Conservation (phyloP, 345 rosid genomes). For the Rhizophora apiculata region DNA sequence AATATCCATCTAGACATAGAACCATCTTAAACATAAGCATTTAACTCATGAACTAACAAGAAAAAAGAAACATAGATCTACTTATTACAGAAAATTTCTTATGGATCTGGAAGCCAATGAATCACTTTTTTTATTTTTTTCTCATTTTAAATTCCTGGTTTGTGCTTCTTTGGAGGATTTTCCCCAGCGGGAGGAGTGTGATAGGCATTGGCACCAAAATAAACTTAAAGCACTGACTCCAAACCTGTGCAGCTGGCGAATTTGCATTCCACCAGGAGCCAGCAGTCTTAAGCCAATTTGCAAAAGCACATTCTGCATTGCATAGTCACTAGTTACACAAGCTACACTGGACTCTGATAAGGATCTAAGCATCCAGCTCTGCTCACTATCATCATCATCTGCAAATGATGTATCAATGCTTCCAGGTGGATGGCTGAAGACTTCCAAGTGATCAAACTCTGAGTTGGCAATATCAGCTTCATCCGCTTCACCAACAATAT, state of each 20-base stretch:
- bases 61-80: neutral
- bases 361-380: constrained; percentile 81
- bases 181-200: no score
- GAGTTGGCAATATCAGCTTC: constrained; percentile 26
- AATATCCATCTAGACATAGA: constrained; percentile 69
- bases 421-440: constrained; percentile 50
- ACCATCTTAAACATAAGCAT: constrained; percentile 15
- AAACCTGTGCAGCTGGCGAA: constrained; percentile 85
- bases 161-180: no score
- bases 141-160: no score
- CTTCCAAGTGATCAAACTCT: constrained; percentile 42
- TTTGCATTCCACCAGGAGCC: constrained; percentile 92
- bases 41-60: neutral
- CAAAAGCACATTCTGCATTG: constrained; percentile 95
- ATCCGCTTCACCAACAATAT: constrained; percentile 28
- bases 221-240: constrained; percentile 3
- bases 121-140: neutral
- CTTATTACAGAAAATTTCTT: neutral
- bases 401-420: constrained; percentile 46
- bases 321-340: constrained; percentile 87
- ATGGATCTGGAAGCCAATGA: neutral
- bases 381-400: constrained; percentile 78
- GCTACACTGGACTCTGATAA: constrained; percentile 93
- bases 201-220: neutral
- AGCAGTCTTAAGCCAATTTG: constrained; percentile 92